Evolutionary conservation across 192 early-diverging fungal species (phyloP), one percentile per base, ranked within the genome.

Genomic region (Gaertneriomyces semiglobifer): DNA sequence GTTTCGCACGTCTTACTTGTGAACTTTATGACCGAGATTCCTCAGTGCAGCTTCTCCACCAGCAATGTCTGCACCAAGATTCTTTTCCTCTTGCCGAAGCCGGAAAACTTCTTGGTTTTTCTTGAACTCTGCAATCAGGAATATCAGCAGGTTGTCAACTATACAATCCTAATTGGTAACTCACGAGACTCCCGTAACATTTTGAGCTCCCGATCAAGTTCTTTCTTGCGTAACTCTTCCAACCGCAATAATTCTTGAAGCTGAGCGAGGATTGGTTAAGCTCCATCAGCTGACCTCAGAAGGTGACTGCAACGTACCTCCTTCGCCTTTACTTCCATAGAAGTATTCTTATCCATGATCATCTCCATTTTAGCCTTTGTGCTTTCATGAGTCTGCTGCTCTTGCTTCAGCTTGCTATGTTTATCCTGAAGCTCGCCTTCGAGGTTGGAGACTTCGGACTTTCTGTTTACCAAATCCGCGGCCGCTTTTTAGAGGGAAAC

Each of bases 41-140:
- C 75, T 58, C 9, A 78, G 58, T 0, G 79, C 76, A 10, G 79
- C 78, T 65, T 84, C 81, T 41, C 79, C 79, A 11, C 84, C 84
- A 6, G 71, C 61, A 41, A 83, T 81, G 50, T 83, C 81, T n/a
- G 78, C 80, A 9, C 53, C 42, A 25, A 84, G 55, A 57, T 79
- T 79, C 62, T 82, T 80, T 56, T 85, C 80, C 11, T 85, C 80
- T 45, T 85, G 84, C 19, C 70, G 62, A 25, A 81, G 65, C n/a
- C 70, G 68, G 73, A 85, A 85, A 5, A 85, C 69, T 44, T 79
- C 76, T 56, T 85, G 84, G 51, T 67, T 81, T 18, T 76, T 48
- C 55, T 83, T 83, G 68, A 85, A 85, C 57, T 84, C 83, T 84
- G 38, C 20, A 3, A 55, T 3, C 58, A 44, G 11, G 10, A 66